Base-by-base conservation (phyloP, 768 basidiomycete genomes). In the Lyophyllum shimeji region DNA sequence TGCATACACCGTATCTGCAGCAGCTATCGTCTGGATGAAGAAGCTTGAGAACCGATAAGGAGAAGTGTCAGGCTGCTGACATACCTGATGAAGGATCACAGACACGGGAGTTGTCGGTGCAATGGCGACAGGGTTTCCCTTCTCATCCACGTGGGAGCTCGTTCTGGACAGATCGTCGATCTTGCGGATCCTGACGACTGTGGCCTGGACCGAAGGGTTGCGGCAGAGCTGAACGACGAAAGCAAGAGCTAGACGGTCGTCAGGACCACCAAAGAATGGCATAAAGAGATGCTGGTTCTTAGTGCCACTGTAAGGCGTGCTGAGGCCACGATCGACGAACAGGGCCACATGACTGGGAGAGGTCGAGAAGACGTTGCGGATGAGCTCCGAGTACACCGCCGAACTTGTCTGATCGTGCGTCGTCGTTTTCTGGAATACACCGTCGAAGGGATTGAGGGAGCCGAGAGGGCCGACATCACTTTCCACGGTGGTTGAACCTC, bases 241-340 rank as follows among this genome's bases (percentile, higher is more conserved):
- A 27, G 81, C 73, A 24, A 98, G 73, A 0, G 93, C 92, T 20
- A 93, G 77, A 0, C 97, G 84, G 67, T 98, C 96, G 67, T 99
- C 96, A 0, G 93, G 86, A 0, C 96, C 96, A 34, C 96, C 96
- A 67, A 93, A 90, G 83, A 96, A 98, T 0, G 95, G 91, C 40
- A 95, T 66, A 68, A 95, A 84, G 25, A 98, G 65, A 60, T 91
- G 90, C 57, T 87, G 77, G 21, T 63, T 68, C 42, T 46, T 66
- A 27, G 45, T 46, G 4, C 67, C 62, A 1, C 67, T 60, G 44
- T 68, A 63, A 15, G 69, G 63, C 7, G 62, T 53, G 24, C 63
- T 65, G 20, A 79, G 69, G 1, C 87, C 87, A 23, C 87, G 77
- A 68, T 98, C 96, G 55, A 97, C 81, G 68, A 91, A 95, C 33